Evolutionary conservation across 176 grass and related monocot genomes (phyloP), one percentile per base, ranked within the genome.

Genomic region (Cenchrus fungigraminus): DNA sequence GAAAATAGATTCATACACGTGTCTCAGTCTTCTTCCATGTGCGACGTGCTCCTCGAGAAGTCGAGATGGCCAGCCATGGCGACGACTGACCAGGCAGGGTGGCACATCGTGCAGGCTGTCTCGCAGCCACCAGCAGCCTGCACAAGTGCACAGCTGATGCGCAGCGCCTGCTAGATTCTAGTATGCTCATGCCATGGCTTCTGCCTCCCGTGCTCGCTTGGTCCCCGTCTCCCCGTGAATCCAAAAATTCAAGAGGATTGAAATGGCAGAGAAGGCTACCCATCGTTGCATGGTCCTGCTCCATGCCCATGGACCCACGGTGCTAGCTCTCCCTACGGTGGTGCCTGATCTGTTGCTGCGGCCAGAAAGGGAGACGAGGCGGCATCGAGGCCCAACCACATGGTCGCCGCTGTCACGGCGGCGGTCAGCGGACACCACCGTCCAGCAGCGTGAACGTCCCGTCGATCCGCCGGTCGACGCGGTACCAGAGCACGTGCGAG

Each of bases 401-500:
- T 79, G 12, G 56, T 7, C 25, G 25, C 25, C 25, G 25, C 25
- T 25, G 25, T 25, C 25, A 25, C 25, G 25, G 25, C 25, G 25
- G 25, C 25, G 25, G 25, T 25, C 25, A 25, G 25, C 25, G 25
- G 25, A 25, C 25, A 25, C 25, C 25, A 25, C 25, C 25, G 25
- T 25, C 25, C 25, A 5, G 10, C 54, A 42, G 78, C 43, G n/a
- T 32, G 15, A 9, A 54, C n/a, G 50, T 64, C 42, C 40, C 80
- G 2, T 14, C 17, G 20, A 79, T 94, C 45, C 95, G 95, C 68
- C 54, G 34, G 46, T 57, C 90, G 44, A 95, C 91, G 52, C 79
- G 78, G 64, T 90, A 95, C 85, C 95, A 89, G 17, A 29, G 55
- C 16, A 89, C 87, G 8, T 98, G 95, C 78, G 13, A 73, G 67